phyloP scores from a whole-genome alignment of 306 rosid genomes.

The Abrus pulchellus region DNA sequence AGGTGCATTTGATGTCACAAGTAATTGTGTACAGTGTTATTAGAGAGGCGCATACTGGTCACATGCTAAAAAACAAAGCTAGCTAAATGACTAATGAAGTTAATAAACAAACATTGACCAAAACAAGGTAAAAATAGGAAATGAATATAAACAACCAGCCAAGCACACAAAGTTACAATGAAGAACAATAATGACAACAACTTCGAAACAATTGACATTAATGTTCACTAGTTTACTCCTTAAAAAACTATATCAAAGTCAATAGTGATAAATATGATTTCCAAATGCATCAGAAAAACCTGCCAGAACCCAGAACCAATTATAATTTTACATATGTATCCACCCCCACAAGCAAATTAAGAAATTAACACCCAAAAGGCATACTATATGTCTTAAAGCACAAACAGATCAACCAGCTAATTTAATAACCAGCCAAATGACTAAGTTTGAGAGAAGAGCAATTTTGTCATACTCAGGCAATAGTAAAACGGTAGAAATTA shows the following conservation, averaged over 20 bases:
- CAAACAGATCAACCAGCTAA: background rate
- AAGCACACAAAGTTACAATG: background rate
- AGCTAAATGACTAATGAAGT: conserved; percentile 14
- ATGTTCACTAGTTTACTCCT: conserved; percentile 6
- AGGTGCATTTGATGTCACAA: conserved; percentile 23
- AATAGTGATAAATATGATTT: conserved; percentile 14
- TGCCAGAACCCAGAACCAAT: background rate
- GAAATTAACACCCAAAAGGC: background rate
- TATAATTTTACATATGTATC: conserved; percentile 6
- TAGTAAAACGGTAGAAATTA: background rate
- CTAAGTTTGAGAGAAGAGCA: conserved; percentile 2
- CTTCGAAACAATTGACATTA: background rate
- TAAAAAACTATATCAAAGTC: background rate
- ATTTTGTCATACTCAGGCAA: background rate
- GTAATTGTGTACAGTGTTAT: background rate
- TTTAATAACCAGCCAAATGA: conserved; percentile 10
- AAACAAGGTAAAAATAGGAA: conserved; percentile 10
- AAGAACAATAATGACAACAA: conserved; percentile 5
- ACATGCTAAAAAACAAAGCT: conserved; percentile 1
- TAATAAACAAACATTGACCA: conserved; percentile 17
- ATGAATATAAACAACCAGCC: background rate
- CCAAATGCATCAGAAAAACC: conserved; percentile 18
- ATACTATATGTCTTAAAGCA: background rate
- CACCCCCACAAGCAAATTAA: conserved; percentile 13
- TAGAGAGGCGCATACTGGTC: conserved; percentile 2